A percentile compares a stretch with the other conserved stretches of the same genome.
phyloP scores from a whole-genome alignment of 108 stramenopile species.

The Asterionellopsis glacialis region DNA sequence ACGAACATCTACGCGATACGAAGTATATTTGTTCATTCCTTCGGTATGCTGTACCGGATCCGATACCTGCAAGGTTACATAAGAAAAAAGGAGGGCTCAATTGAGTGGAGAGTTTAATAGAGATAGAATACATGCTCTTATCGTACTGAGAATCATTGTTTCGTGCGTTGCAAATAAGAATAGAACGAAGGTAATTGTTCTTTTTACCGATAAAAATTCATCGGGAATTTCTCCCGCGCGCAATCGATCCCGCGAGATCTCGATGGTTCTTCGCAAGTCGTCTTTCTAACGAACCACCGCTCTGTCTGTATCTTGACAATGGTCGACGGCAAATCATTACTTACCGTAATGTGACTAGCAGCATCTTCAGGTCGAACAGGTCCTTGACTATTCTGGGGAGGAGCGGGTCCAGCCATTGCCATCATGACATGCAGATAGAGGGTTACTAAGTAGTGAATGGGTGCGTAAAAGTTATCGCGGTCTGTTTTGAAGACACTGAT shows the following conservation, averaged over 20 bases:
- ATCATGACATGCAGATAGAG: background rate
- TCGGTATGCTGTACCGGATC: conserved; percentile 87
- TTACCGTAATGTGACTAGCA: conserved; percentile 58
- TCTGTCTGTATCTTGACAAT: no score
- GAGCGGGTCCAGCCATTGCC: conserved; percentile 4
- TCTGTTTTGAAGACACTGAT: no score
- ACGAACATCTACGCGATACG: conserved; percentile 85
- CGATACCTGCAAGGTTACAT: conserved; percentile 48
- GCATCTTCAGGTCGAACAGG: conserved; percentile 51
- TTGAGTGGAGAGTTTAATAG: background rate
- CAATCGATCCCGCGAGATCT: background rate
- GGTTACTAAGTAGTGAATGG: no score
- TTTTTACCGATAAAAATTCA: background rate
- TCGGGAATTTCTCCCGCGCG: background rate
- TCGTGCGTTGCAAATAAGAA: background rate
- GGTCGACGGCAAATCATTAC: background rate
- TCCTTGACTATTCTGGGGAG: conserved; percentile 13
- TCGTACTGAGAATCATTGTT: background rate
- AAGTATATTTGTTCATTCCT: conserved; percentile 88
- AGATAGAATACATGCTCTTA: background rate
- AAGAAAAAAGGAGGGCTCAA: background rate
- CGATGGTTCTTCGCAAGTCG: background rate
- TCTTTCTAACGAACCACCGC: background rate
- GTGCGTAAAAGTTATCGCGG: no score
- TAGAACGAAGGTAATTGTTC: background rate